A percentile compares a stretch with the other conserved stretches of the same genome.
Conservation (phyloP, 371 early-diverging fungal genomes). For the Saksenaea oblongispora region DNA sequence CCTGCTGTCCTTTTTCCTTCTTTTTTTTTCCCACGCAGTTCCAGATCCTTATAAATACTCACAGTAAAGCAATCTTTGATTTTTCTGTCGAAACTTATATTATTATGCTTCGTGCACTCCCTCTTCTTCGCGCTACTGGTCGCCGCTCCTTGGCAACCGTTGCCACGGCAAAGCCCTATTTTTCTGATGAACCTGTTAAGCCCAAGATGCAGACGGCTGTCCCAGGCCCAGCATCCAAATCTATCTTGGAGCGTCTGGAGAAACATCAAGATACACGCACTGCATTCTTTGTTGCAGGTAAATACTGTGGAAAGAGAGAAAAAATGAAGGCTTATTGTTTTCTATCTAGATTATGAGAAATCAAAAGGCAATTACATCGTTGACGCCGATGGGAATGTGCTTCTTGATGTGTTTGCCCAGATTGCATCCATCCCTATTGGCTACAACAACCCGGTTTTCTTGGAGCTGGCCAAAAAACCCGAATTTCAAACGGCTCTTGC, state of each 20-base stretch:
- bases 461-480: slow-evolving; percentile 55
- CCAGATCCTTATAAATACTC: background rate
- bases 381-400: slow-evolving; percentile 73
- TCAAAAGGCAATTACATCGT: slow-evolving; percentile 77
- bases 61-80: background rate
- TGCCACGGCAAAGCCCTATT: slow-evolving; percentile 15
- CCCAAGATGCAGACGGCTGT: slow-evolving; percentile 40
- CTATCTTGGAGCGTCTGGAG: slow-evolving; percentile 31
- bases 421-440: slow-evolving; percentile 81
- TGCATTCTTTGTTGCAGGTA: slow-evolving; percentile 51
- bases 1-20: background rate
- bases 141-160: slow-evolving; percentile 3
- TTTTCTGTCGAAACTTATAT: background rate
- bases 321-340: background rate
- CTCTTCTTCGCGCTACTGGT: background rate
- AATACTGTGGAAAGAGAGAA: background rate
- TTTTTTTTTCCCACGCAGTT: background rate
- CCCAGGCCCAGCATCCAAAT: slow-evolving; percentile 46
- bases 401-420: slow-evolving; percentile 74
- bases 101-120: background rate
- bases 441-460: slow-evolving; percentile 71
- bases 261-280: slow-evolving; percentile 52
- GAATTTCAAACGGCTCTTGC: slow-evolving; percentile 61
- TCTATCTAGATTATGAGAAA: slow-evolving; percentile 57
- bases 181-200: slow-evolving; percentile 40